Conservation (phyloP, 441 rosid genomes). For the Brassica hybrid region DNA sequence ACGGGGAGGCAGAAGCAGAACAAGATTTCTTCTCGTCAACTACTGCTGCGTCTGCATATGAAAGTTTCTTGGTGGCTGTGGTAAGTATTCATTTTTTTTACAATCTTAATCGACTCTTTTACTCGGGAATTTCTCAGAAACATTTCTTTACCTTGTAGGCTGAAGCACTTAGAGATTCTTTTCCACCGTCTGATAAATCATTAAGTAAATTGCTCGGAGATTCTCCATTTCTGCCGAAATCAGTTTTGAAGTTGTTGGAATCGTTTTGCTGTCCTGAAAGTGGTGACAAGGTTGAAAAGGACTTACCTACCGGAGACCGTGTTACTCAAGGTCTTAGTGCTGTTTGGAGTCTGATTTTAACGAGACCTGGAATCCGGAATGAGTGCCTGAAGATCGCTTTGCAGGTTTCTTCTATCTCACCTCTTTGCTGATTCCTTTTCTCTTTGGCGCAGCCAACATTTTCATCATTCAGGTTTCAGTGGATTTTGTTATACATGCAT, state of each 20-base stretch:
- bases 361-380: slow-evolving; percentile 87
- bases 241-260: slow-evolving; percentile 81
- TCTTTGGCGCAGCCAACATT: slow-evolving; percentile 14
- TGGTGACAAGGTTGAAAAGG: slow-evolving; percentile 66
- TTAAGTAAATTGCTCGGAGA: slow-evolving; percentile 92
- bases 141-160: slow-evolving; percentile 62
- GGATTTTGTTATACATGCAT: not conserved
- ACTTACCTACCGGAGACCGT: slow-evolving; percentile 84
- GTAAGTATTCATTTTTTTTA: slow-evolving; percentile 53
- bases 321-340: slow-evolving; percentile 98
- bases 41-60: slow-evolving; percentile 90
- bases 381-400: slow-evolving; percentile 90
- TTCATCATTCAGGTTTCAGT: slow-evolving; percentile 12
- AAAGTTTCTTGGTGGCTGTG: slow-evolving; percentile 78
- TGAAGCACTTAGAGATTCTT: slow-evolving; percentile 91
- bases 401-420: slow-evolving; percentile 64
- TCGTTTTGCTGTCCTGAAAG: slow-evolving; percentile 81
- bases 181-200: slow-evolving; percentile 98
- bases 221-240: slow-evolving; percentile 92
- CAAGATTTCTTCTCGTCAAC: slow-evolving; percentile 94
- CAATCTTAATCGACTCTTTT: slow-evolving; percentile 28
- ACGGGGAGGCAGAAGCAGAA: slow-evolving; percentile 97
- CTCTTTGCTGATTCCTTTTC: slow-evolving; percentile 21
- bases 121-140: slow-evolving; percentile 34
- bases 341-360: slow-evolving; percentile 90